Base-by-base conservation (phyloP, 148 eudicot species). In the Camellia japonica region DNA sequence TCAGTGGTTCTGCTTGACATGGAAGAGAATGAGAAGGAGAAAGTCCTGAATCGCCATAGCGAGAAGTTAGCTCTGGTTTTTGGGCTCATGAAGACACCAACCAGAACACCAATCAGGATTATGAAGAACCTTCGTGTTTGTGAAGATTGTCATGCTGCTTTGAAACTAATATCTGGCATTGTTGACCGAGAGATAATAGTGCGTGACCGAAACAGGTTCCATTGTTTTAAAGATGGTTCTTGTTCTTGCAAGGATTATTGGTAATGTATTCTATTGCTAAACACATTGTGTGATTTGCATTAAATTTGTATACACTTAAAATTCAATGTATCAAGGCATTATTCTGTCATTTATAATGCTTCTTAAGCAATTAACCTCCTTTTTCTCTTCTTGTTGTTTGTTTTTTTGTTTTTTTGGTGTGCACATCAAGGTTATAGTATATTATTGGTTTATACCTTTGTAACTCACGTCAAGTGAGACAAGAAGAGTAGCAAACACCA, bases 191-290 rank as follows among this genome's bases (percentile, higher is more conserved):
- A 70, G 75, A 79, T 79, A 7, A 19, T 79, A 16, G 75, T 79
- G 68, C 64, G 81, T 68, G 81, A 79, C 19, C 19, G 81, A 55
- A 79, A 79, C 56, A 10, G 81, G 23, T 79, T 79, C 68, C 81
- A 79, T 30, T 79, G 75, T 79, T 79, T 79, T 6, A 79, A 71
- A 46, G 46, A 70, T 44, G 81, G 81, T 71, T 70, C 55, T 70
- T 79, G 81, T 23, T 69, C 81, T 60, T 79, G 81, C 59, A 71
- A 59, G 75, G 81, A 79, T 79, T 79, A 79, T 70, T 79, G 81
- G 81, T 79, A 70, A 23, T 56, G 15, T 51, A 63, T 63, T 49
- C 52, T 49, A 49, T 49, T 49, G 52, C 0, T 49, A 49, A 5
- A 49, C 52, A 49, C 52, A 5, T 49, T 49, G 7, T 49, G 52